Percentiles rank a stretch among this genome's conserved stretches.
phyloP scores from a whole-genome alignment of 257 asterid species.

The Solanum chmielewskii region DNA sequence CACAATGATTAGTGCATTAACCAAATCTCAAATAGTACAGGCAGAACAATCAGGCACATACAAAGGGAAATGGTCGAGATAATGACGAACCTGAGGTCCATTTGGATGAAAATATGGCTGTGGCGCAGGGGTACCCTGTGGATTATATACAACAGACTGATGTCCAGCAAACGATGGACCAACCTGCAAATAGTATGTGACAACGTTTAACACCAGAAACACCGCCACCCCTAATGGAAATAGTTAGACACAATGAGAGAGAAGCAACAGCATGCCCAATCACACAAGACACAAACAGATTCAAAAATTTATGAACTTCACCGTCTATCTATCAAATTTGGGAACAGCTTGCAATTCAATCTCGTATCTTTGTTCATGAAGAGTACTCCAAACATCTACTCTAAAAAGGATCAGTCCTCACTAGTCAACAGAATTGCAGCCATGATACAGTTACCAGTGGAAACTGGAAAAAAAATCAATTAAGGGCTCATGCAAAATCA shows the following conservation, averaged over 20 bases:
- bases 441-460: neutral
- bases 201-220: neutral
- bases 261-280: neutral
- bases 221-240: neutral
- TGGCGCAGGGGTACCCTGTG: constrained; percentile 56
- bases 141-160: constrained; percentile 68
- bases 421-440: neutral
- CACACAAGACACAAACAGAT: neutral
- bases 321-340: neutral
- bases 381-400: neutral
- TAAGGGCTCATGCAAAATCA: neutral
- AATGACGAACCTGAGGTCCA: constrained; percentile 77
- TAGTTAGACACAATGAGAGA: neutral
- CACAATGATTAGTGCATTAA: neutral
- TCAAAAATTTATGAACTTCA: neutral
- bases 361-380: neutral
- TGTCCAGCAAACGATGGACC: constrained; percentile 57
- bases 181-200: constrained; percentile 34
- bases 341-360: neutral
- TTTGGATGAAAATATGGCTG: constrained; percentile 78
- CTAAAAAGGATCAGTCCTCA: neutral
- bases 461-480: neutral
- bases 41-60: neutral
- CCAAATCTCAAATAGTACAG: neutral
- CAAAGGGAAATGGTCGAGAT: neutral